These are phyloP conservation scores for Boletus edulis DNA, from an alignment of 768 basidiomycete genomes.

Conservation along the genomic window DNA sequence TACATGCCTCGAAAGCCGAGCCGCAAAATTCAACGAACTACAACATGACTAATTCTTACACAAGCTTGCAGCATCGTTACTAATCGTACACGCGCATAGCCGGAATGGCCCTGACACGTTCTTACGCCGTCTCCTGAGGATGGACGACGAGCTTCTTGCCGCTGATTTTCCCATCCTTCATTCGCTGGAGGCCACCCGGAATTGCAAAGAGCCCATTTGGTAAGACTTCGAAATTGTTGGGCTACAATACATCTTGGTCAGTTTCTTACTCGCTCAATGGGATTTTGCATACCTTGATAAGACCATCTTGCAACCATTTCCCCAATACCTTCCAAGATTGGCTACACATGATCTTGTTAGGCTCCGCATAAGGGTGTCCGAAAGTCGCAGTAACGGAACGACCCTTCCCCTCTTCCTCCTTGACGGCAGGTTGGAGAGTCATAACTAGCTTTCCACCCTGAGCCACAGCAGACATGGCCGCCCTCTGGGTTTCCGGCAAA, in stretches of 20 bases:
- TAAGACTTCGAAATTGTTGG: slow-evolving; percentile 42
- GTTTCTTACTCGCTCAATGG: neutral
- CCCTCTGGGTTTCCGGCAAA: slow-evolving; percentile 33
- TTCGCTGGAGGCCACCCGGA: slow-evolving; percentile 32
- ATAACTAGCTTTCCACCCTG: slow-evolving; percentile 32
- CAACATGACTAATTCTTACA: neutral
- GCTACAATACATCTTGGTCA: slow-evolving; percentile 25
- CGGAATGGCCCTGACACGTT: neutral
- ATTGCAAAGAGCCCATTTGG: slow-evolving; percentile 41
- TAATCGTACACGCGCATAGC: slow-evolving; percentile 18
- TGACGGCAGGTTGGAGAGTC: slow-evolving; percentile 23
- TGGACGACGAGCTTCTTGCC: slow-evolving; percentile 42
- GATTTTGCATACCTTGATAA: slow-evolving; percentile 20
- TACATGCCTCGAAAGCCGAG: slow-evolving; percentile 2
- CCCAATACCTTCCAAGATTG: slow-evolving; percentile 20
- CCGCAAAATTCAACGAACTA: neutral
- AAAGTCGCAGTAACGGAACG: slow-evolving; percentile 23
- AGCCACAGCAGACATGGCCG: slow-evolving; percentile 33
- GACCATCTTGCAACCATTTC: slow-evolving; percentile 25
- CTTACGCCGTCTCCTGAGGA: slow-evolving; percentile 37
- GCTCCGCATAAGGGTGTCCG: slow-evolving; percentile 21
- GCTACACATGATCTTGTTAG: slow-evolving; percentile 17
- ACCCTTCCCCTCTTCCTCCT: slow-evolving; percentile 20
- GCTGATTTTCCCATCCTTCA: slow-evolving; percentile 39
- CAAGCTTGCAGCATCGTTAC: neutral